Evolutionary conservation across 1,139 yeast species (phyloP), one percentile per base, ranked within the genome.

Genomic region (Taphrina flavorubra): DNA sequence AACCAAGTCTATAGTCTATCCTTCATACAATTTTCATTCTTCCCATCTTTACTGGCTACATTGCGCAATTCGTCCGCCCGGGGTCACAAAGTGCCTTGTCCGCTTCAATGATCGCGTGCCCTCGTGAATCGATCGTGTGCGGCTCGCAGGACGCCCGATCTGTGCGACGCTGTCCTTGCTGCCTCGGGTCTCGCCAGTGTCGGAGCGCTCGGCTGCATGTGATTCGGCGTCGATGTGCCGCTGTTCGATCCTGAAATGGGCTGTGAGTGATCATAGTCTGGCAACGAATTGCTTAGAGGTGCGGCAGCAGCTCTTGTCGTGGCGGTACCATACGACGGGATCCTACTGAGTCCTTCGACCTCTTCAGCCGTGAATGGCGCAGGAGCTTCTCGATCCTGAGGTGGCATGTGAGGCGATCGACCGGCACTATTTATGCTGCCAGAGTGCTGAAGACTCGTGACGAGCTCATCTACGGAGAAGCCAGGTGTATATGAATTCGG

Each of bases 121-220:
- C 67, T 58, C 51, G 67, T 57, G 39, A 63, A 51, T 13, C 67
- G 67, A 36, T 63, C 67, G 34, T 63, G 67, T 6, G 67, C 59
- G 11, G 67, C 67, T 20, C 67, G 40, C 7, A 63, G 39, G 7
- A 63, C 51, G 6, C 67, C 67, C n/a, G 67, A 44, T 20, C 67
- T 46, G 34, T 63, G 67, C 7, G 59, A 42, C 14, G 67, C 67
- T n/a, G 59, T 56, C 34, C 67, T 31, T 11, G 67, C 67, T 8
- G 67, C 67, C 51, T 53, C 59, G 8, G 67, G 67, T 13, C 67
- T 42, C 55, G 67, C 47, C 4, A 63, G 65, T 20, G 37, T 39
- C 16, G 57, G 47, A 7, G 58, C 49, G 10, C 51, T 2, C 6
- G 55, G 53, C 46, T 25, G 44, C n/a, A 11, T n/a, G 20, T 34